These are phyloP conservation scores for Magnolia changhungtana DNA, from an alignment of 164 flowering plant species.

Conservation along the genomic window DNA sequence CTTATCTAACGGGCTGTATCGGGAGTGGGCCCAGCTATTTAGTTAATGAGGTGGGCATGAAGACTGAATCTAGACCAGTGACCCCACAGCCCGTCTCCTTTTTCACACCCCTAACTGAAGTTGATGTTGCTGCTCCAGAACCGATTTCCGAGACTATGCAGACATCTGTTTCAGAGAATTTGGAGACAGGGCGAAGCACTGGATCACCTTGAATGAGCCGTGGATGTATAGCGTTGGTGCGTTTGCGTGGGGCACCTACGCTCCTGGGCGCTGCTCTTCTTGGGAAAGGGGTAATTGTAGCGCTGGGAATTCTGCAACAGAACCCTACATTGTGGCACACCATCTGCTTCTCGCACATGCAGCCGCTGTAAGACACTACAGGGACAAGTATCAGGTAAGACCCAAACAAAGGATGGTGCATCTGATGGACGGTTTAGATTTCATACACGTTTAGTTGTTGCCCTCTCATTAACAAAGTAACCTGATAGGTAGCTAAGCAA, in stretches of 20 bases:
- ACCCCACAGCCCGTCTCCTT: no score
- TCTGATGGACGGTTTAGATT: no score
- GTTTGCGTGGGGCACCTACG: slow-evolving; percentile 41
- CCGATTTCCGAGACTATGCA: not conserved
- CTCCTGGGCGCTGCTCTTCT: slow-evolving; percentile 59
- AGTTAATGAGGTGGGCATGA: no score
- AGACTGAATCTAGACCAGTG: no score
- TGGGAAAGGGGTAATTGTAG: slow-evolving; percentile 33
- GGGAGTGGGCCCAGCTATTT: no score
- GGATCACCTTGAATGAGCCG: slow-evolving; percentile 52
- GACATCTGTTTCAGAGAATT: slow-evolving; percentile 25
- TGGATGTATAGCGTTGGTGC: slow-evolving; percentile 37
- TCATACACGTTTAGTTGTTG: no score
- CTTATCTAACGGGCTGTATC: no score
- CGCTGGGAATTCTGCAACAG: slow-evolving; percentile 58
- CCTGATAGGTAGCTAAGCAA: no score
- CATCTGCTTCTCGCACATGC: slow-evolving; percentile 69
- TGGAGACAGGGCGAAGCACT: slow-evolving; percentile 31
- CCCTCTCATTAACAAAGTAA: no score
- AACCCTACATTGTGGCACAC: slow-evolving; percentile 62
- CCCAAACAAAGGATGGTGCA: no score
- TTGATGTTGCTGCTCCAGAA: not conserved
- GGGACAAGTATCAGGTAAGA: slow-evolving; percentile 35
- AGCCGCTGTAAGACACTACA: slow-evolving; percentile 46
- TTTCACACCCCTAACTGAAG: not conserved